phyloP scores from a whole-genome alignment of 2,329 filamentous ascomycete genomes.

The Nemania sp. region DNA sequence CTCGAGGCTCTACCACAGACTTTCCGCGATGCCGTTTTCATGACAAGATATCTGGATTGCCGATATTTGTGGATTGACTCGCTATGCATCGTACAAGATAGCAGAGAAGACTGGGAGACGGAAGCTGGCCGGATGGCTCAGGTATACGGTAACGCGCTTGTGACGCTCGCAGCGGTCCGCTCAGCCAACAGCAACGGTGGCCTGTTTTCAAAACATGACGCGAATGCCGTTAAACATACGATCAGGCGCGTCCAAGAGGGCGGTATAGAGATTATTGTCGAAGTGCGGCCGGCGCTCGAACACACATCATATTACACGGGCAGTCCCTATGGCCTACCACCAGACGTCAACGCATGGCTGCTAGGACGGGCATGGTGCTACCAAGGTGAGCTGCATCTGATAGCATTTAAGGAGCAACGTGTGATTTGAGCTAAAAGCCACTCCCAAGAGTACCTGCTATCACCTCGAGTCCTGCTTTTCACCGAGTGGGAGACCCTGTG shows the following conservation, averaged over 20 bases:
- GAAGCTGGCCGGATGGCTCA: slow-evolving; percentile 28
- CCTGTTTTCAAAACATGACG: slow-evolving; percentile 24
- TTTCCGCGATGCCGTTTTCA: slow-evolving; percentile 27
- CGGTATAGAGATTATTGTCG: background rate
- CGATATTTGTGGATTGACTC: slow-evolving; percentile 28
- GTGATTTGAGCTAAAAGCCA: background rate
- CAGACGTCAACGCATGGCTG: slow-evolving; percentile 12
- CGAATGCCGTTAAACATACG: slow-evolving; percentile 12
- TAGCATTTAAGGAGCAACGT: too few species aligned
- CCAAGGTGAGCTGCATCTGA: slow-evolving; percentile 23
- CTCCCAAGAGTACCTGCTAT: slow-evolving; percentile 26
- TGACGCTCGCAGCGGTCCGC: slow-evolving; percentile 27
- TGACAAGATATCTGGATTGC: slow-evolving; percentile 22
- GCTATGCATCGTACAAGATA: slow-evolving; percentile 5
- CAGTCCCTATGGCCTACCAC: slow-evolving; percentile 22
- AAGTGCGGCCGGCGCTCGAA: slow-evolving; percentile 27
- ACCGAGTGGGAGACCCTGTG: slow-evolving; percentile 30
- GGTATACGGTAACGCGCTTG: slow-evolving; percentile 28
- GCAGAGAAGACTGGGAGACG: slow-evolving; percentile 25
- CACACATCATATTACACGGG: slow-evolving; percentile 26
- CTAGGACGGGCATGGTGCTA: slow-evolving; percentile 30
- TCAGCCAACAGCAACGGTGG: slow-evolving; percentile 27
- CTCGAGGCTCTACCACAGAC: slow-evolving; percentile 26
- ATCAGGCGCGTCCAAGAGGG: background rate
- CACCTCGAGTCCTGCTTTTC: slow-evolving; percentile 29